These are phyloP conservation scores for Earliella scabrosa DNA, from an alignment of 1,284 basidiomycete species.

Conservation along the genomic window DNA sequence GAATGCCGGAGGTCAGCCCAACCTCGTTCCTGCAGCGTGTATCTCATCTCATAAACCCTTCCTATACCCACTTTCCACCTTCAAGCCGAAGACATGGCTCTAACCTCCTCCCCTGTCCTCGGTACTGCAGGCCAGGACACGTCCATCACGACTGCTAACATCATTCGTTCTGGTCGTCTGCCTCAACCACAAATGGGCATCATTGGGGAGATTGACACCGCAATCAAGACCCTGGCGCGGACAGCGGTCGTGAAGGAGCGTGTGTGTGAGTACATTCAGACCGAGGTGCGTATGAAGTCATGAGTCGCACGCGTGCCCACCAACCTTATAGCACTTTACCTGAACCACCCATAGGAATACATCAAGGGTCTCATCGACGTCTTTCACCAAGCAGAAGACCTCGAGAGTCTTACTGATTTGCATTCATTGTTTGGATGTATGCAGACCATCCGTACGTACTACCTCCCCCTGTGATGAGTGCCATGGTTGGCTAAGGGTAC, in stretches of 20 bases:
- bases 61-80: conserved; percentile 25
- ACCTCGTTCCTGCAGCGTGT: conserved; percentile 8
- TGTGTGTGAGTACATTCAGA: conserved; percentile 83
- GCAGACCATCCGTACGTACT: conserved; percentile 88
- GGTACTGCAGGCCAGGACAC: conserved; percentile 63
- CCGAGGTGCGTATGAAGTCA: conserved; percentile 54
- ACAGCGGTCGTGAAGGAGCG: conserved; percentile 74
- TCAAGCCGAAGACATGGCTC: conserved; percentile 52
- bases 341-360: conserved; percentile 65
- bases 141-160: conserved; percentile 61
- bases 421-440: conserved; percentile 92
- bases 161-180: conserved; percentile 72
- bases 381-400: conserved; percentile 88
- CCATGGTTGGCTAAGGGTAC: conserved; percentile 7
- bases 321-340: conserved; percentile 1
- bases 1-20: conserved; percentile 57
- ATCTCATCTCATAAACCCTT: conserved; percentile 6
- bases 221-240: conserved; percentile 72
- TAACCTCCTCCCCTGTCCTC: conserved; percentile 62
- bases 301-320: not conserved
- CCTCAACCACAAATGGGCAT: conserved; percentile 73
- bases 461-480: not conserved
- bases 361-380: conserved; percentile 87
- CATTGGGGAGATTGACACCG: conserved; percentile 76
- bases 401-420: conserved; percentile 87